Evolutionary conservation across 331 rosid species (phyloP).

Genomic region (Malus hybrid): DNA sequence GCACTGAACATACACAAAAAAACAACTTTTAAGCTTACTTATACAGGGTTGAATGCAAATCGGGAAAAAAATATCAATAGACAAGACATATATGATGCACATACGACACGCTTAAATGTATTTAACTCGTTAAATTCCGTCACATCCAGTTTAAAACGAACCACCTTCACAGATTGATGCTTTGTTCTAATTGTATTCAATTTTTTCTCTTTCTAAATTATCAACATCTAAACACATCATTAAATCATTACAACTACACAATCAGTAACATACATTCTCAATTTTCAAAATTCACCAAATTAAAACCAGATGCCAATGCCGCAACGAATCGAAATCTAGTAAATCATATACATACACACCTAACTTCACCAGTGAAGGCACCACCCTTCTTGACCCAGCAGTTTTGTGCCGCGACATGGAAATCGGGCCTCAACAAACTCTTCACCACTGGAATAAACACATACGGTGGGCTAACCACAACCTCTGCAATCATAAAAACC

Average conservation of each 20-base stretch:
- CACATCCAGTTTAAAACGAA: background rate
- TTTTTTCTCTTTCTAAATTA: background rate
- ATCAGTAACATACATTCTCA: background rate
- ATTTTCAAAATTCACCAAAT: too few relatives aligned
- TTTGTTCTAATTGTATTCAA: background rate
- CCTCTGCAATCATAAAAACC: slow-evolving; percentile 42
- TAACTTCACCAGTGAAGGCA: slow-evolving; percentile 92
- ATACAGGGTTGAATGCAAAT: background rate
- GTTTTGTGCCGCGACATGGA: slow-evolving; percentile 90
- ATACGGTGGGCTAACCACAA: slow-evolving; percentile 93
- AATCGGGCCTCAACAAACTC: slow-evolving; percentile 53
- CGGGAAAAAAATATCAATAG: background rate
- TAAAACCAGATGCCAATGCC: background rate
- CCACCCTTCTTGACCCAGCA: slow-evolving; percentile 96
- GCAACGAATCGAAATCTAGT: background rate
- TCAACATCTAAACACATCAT: background rate
- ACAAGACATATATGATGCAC: background rate
- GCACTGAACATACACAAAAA: slow-evolving; percentile 38
- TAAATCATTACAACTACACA: background rate
- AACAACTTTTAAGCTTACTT: background rate
- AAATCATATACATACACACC: slow-evolving; percentile 32
- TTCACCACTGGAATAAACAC: slow-evolving; percentile 72
- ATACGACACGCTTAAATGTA: background rate
- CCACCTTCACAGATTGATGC: background rate
- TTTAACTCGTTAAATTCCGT: too few relatives aligned